phyloP scores from a whole-genome alignment of 306 rosid genomes.

The Elaeagnus macrophylla region DNA sequence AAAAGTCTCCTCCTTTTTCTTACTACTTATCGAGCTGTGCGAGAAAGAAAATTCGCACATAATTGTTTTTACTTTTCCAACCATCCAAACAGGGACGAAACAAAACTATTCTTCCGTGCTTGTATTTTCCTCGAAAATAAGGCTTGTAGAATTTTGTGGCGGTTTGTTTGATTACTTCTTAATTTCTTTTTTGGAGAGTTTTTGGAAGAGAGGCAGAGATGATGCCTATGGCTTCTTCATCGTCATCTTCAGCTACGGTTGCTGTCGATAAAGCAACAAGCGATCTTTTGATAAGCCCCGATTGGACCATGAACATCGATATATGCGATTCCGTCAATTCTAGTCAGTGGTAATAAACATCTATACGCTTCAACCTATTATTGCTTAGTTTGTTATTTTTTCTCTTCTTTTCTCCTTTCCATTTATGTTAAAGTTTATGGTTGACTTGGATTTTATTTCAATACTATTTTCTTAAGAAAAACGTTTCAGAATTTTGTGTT shows the following conservation, averaged over 20 bases:
- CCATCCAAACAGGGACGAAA: constrained; percentile 10
- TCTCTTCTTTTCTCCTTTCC: background rate
- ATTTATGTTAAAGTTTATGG: constrained; percentile 5
- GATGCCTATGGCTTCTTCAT: constrained; percentile 34
- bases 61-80: constrained; percentile 3
- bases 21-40: constrained; percentile 37
- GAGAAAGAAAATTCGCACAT: background rate
- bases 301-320: constrained; percentile 99
- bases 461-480: background rate
- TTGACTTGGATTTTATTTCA: constrained; percentile 21
- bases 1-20: background rate
- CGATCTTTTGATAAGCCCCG: constrained; percentile 95
- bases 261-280: constrained; percentile 99
- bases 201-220: constrained; percentile 21
- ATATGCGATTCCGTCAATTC: constrained; percentile 97
- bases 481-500: background rate
- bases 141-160: constrained; percentile 8
- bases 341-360: constrained; percentile 54
- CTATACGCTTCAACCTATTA: background rate
- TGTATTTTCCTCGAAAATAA: constrained; percentile 25
- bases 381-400: constrained; percentile 18
- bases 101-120: constrained; percentile 9
- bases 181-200: constrained; percentile 4
- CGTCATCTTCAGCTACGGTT: constrained; percentile 66
- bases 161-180: constrained; percentile 1